Percentiles rank a stretch among this genome's conserved stretches.
phyloP scores from a whole-genome alignment of 805 yeast species.

The Wickerhamomyces hampshirensis region DNA sequence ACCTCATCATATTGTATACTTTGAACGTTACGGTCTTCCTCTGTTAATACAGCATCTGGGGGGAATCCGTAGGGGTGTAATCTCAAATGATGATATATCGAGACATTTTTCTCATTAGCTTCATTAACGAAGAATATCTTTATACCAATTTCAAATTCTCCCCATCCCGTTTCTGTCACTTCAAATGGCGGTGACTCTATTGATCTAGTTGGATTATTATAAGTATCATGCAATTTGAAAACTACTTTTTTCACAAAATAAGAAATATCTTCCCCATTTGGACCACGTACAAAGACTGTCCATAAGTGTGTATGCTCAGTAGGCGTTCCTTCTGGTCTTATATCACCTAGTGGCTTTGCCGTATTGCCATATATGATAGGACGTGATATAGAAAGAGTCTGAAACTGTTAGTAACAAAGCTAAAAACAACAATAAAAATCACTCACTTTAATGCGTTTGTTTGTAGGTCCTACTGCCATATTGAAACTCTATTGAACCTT shows the following conservation, averaged over 20 bases:
- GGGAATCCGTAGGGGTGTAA: slow-evolving; percentile 74
- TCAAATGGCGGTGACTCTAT: slow-evolving; percentile 90
- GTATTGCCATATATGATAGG: slow-evolving; percentile 81
- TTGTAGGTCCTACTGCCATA: slow-evolving; percentile 14
- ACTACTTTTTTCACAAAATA: slow-evolving; percentile 85
- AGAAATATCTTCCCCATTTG: slow-evolving; percentile 72
- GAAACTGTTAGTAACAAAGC: too few species aligned
- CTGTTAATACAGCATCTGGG: slow-evolving; percentile 26
- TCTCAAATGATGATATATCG: slow-evolving; percentile 82
- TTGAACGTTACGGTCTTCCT: slow-evolving; percentile 40
- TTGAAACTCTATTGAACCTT: too few species aligned
- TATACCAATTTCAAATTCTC: slow-evolving; percentile 91
- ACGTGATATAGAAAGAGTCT: slow-evolving; percentile 64
- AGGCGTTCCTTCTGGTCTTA: slow-evolving; percentile 60
- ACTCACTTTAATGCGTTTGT: slow-evolving; percentile 15
- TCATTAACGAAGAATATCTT: slow-evolving; percentile 84
- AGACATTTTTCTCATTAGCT: slow-evolving; percentile 81
- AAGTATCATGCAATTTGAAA: slow-evolving; percentile 93
- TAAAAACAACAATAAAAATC: too few species aligned
- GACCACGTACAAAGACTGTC: slow-evolving; percentile 88
- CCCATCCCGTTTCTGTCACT: slow-evolving; percentile 98
- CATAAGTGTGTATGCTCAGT: slow-evolving; percentile 91
- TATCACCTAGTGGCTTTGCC: slow-evolving; percentile 61
- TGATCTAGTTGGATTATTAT: slow-evolving; percentile 78
- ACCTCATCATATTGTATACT: slow-evolving; percentile 79